Evolutionary conservation across 75 land plant species (phyloP).

Genomic region (Cupressus sempervirens): DNA sequence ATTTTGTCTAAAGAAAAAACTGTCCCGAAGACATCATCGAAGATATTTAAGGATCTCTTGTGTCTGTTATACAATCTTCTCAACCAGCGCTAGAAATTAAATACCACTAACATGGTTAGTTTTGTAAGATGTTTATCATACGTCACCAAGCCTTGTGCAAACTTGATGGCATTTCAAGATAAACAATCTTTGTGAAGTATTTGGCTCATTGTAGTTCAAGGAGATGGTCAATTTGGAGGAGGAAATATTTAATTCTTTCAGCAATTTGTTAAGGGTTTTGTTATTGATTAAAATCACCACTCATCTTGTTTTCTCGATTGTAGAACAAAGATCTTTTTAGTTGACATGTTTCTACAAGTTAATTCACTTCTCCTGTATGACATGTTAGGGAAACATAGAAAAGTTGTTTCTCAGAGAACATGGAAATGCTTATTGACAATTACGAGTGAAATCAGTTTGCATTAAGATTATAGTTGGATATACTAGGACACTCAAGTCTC

Average conservation of each 20-base stretch:
- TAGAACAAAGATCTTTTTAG: not conserved
- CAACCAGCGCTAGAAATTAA: too few relatives aligned
- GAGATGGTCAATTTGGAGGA: slow-evolving; percentile 10
- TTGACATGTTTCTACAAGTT: not conserved
- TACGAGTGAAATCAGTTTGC: slow-evolving; percentile 24
- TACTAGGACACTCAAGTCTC: not conserved
- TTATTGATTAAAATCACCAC: not conserved
- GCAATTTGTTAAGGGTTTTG: too few relatives aligned
- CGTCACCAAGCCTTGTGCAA: not conserved
- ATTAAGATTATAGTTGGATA: not conserved
- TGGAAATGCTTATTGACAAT: not conserved
- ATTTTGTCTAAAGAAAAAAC: too few relatives aligned
- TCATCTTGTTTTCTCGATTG: not conserved
- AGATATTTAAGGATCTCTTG: too few relatives aligned
- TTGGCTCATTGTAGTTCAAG: slow-evolving; percentile 19
- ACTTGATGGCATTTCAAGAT: slow-evolving; percentile 52
- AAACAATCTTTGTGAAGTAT: too few relatives aligned
- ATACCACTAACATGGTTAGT: not conserved
- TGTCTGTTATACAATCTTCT: too few relatives aligned
- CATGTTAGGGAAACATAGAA: not conserved
- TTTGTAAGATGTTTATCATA: not conserved
- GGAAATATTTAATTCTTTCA: too few relatives aligned
- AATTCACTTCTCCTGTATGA: slow-evolving; percentile 27
- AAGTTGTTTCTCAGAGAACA: not conserved
- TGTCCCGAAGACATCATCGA: too few relatives aligned